Evolutionary conservation across 2,329 filamentous ascomycete genomes (phyloP).

Genomic region (Leptodontidium sp.): DNA sequence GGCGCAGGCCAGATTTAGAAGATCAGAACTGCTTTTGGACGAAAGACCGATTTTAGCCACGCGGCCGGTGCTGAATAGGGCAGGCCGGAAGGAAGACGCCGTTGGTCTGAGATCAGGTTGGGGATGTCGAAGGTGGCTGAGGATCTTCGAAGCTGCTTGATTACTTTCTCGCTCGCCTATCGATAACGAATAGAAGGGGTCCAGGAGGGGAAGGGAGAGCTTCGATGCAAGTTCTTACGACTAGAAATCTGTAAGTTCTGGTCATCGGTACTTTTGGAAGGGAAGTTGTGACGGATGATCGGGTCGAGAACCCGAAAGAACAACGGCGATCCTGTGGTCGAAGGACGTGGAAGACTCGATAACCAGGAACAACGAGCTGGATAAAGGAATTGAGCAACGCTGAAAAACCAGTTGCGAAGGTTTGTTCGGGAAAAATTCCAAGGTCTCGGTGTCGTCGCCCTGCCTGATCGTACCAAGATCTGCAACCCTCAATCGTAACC

Average conservation of each 20-base stretch:
- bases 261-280: background rate
- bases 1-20: slow-evolving; percentile 14
- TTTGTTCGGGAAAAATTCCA: slow-evolving; percentile 1
- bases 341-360: background rate
- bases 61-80: slow-evolving; percentile 11
- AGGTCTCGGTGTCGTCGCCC: slow-evolving; percentile 1
- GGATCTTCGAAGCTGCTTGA: slow-evolving; percentile 1
- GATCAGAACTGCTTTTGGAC: slow-evolving; percentile 15
- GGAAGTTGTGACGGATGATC: background rate
- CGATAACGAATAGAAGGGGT: slow-evolving; percentile 10
- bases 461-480: slow-evolving; percentile 8
- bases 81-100: background rate
- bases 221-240: background rate
- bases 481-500: slow-evolving; percentile 1
- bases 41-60: slow-evolving; percentile 1
- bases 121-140: background rate
- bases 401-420: background rate
- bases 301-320: slow-evolving; percentile 16
- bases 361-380: background rate
- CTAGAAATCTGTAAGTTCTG: background rate
- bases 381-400: slow-evolving; percentile 13
- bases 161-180: slow-evolving; percentile 2
- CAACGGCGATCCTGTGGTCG: background rate
- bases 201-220: background rate
- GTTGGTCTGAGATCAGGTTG: background rate